Conservation (phyloP, 1,284 basidiomycete genomes). For the Apiotrichum mycotoxinovorans region DNA sequence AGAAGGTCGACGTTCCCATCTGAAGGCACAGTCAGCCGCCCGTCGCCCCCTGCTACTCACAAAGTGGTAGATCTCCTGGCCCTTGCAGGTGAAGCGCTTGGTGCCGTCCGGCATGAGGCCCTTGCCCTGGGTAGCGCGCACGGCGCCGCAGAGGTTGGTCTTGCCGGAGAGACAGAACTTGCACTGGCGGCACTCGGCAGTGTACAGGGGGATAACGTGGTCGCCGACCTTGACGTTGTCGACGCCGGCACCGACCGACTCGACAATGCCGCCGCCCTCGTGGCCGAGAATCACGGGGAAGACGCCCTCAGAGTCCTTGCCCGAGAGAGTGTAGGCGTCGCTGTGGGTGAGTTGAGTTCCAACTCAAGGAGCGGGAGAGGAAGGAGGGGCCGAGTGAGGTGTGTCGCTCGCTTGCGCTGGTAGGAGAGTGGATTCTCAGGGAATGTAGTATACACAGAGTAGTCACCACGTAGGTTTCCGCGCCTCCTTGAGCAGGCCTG, state of each 20-base stretch:
- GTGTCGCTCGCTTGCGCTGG: too few relatives aligned
- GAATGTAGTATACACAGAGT: too few relatives aligned
- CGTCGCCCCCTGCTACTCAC: too few relatives aligned
- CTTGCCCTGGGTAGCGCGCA: slow-evolving; percentile 90
- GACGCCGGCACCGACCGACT: slow-evolving; percentile 91
- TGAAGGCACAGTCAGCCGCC: slow-evolving; percentile 42
- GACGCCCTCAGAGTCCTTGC: slow-evolving; percentile 91
- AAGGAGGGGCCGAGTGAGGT: background rate
- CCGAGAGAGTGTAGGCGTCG: slow-evolving; percentile 94
- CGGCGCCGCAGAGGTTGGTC: slow-evolving; percentile 91
- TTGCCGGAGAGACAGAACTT: slow-evolving; percentile 99
- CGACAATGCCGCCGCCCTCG: slow-evolving; percentile 64
- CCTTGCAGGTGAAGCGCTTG: slow-evolving; percentile 86
- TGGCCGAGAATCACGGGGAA: slow-evolving; percentile 95
- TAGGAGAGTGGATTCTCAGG: too few relatives aligned
- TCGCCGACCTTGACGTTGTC: slow-evolving; percentile 80
- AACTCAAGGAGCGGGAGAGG: background rate
- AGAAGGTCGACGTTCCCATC: slow-evolving; percentile 99
- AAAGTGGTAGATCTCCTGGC: slow-evolving; percentile 85
- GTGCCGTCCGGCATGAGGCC: slow-evolving; percentile 94
- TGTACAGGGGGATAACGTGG: slow-evolving; percentile 92
- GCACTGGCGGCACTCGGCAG: slow-evolving; percentile 93
- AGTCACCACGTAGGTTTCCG: too few relatives aligned
- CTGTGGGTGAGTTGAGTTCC: slow-evolving; percentile 22
- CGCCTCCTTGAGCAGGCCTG: too few relatives aligned